A percentile compares a stretch with the other conserved stretches of the same genome.
phyloP scores from a whole-genome alignment of 148 eudicot species.

The Cornus suecica region DNA sequence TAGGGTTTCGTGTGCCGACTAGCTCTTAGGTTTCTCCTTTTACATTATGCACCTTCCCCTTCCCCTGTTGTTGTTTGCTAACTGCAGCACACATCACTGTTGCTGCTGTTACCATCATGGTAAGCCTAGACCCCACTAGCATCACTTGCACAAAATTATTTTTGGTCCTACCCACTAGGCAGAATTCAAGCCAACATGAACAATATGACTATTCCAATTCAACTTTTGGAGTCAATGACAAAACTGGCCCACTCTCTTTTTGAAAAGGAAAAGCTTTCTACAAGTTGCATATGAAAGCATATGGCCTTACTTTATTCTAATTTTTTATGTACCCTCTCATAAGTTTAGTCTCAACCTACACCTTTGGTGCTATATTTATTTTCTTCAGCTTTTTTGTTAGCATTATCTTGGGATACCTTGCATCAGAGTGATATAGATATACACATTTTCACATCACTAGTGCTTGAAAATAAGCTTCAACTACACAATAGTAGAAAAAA shows the following conservation, averaged over 20 bases:
- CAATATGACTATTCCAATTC: slow-evolving; percentile 19
- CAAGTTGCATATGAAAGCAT: slow-evolving; percentile 31
- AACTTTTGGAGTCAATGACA: slow-evolving; percentile 28
- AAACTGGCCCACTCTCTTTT: slow-evolving; percentile 36
- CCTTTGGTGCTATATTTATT: slow-evolving; percentile 1
- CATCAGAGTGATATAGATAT: slow-evolving; percentile 12
- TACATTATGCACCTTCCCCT: background rate
- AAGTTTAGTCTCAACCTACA: slow-evolving; percentile 9
- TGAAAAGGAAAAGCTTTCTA: slow-evolving; percentile 22
- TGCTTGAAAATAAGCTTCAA: background rate
- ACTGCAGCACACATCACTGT: slow-evolving; percentile 8
- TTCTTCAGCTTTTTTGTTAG: background rate
- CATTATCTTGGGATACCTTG: slow-evolving; percentile 28
- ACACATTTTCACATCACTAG: background rate
- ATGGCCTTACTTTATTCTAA: slow-evolving; percentile 32
- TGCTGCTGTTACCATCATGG: slow-evolving; percentile 13
- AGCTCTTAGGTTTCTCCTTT: background rate
- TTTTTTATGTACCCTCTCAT: slow-evolving; percentile 15
- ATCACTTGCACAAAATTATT: slow-evolving; percentile 21
- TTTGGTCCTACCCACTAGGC: too few species aligned
- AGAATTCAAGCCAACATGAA: slow-evolving; percentile 16
- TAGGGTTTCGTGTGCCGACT: too few species aligned
- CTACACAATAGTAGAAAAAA: background rate
- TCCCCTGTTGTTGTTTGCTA: background rate
- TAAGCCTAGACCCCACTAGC: slow-evolving; percentile 18